Evolutionary conservation across 192 early-diverging fungal genomes (phyloP).

Genomic region (Chytriomyces sp.): DNA sequence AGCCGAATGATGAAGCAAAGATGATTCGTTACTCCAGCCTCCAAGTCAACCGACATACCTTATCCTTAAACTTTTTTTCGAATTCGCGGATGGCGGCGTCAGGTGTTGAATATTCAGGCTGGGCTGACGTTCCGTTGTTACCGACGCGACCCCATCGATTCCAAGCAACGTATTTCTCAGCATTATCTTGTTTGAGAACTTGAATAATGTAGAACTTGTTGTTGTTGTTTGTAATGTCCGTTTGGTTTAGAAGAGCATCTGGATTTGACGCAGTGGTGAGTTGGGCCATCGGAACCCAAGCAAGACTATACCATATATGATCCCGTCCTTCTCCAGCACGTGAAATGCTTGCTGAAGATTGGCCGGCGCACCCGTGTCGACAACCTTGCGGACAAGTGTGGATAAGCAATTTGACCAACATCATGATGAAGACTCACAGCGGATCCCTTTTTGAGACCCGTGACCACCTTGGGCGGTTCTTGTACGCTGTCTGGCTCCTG

Average conservation of each 20-base stretch:
- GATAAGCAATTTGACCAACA: not conserved
- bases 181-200: constrained; percentile 47
- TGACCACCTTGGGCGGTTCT: constrained; percentile 34
- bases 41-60: constrained; percentile 33
- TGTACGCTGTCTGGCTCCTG: constrained; percentile 1
- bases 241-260: constrained; percentile 72
- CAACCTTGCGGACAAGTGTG: constrained; percentile 25
- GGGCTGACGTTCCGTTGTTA: constrained; percentile 55
- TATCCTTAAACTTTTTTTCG: constrained; percentile 63
- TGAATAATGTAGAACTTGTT: constrained; percentile 80
- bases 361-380: constrained; percentile 35
- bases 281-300: not conserved
- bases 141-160: constrained; percentile 78
- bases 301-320: constrained; percentile 39
- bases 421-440: constrained; percentile 15
- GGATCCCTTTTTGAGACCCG: constrained; percentile 43
- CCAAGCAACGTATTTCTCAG: constrained; percentile 55
- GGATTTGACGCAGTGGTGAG: constrained; percentile 21
- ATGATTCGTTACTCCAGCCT: not conserved
- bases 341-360: constrained; percentile 23
- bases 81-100: constrained; percentile 55
- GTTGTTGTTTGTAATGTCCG: constrained; percentile 66
- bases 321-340: constrained; percentile 40
- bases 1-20: constrained; percentile 15
- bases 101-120: constrained; percentile 11